Percentiles rank a stretch among this genome's conserved stretches.
These are phyloP conservation scores for Suillus weaverae DNA, from an alignment of 768 basidiomycete species.

Conservation along the genomic window DNA sequence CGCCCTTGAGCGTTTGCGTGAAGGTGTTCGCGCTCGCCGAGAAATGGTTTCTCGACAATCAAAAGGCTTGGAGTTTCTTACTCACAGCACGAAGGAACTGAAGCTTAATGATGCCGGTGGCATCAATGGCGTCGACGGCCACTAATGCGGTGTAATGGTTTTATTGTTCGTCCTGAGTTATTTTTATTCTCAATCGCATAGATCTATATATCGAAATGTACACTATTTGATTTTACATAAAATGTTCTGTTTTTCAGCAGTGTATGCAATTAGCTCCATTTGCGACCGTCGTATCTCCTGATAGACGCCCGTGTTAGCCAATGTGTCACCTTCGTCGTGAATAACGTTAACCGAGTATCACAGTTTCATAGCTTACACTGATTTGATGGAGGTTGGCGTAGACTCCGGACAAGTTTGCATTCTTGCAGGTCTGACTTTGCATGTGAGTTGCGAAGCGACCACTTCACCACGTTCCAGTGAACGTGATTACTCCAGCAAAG, in stretches of 20 bases:
- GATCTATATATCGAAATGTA: background rate
- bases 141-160: background rate
- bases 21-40: slow-evolving; percentile 80
- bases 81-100: slow-evolving; percentile 10
- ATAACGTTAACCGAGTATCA: background rate
- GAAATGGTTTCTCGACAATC: slow-evolving; percentile 41
- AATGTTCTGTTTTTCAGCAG: background rate
- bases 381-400: background rate
- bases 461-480: background rate
- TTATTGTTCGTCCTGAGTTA: background rate
- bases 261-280: background rate
- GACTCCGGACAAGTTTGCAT: background rate
- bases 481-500: background rate
- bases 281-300: background rate
- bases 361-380: background rate
- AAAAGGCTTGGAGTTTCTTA: slow-evolving; percentile 10
- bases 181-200: background rate
- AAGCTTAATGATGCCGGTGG: slow-evolving; percentile 16
- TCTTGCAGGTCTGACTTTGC: background rate
- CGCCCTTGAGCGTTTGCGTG: slow-evolving; percentile 79
- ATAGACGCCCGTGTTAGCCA: background rate
- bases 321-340: background rate
- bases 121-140: slow-evolving; percentile 6
- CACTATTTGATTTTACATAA: background rate
- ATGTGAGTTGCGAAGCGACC: background rate